Evolutionary conservation across 352 stramenopile genomes (phyloP), one percentile per base, ranked within the genome.

Genomic region (Phytophthora cactorum): DNA sequence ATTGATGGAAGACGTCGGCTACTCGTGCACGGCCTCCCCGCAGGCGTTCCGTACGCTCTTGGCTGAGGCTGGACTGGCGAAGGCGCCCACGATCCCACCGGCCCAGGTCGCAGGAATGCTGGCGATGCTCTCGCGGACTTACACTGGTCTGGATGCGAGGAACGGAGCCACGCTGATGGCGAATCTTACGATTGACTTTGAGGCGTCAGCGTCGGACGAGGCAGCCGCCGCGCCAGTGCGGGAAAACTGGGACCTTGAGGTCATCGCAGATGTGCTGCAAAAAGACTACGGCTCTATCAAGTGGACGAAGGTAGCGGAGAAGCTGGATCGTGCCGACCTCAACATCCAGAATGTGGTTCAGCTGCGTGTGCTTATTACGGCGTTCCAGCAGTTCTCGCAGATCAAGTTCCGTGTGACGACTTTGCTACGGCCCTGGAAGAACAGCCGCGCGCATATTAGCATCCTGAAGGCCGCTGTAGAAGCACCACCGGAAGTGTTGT

Each of bases 1-100:
- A 36, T 70, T 97, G 38, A 94, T 97, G 89, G 88, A 95, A 66
- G 91, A 97, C 46, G 88, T 97, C 12, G 91, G 91, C 7, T 96
- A 96, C 68, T 81, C 83, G 46, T 92, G 83, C 61, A 96, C 89
- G 54, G 84, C 88, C 29, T 92, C 79, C 15, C 49, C 87, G 7
- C 82, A 90, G 57, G 76, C 88, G 14, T 95, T 97, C 66, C 88
- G 90, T 15, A 90, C 86, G 52, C 78, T 96, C 22, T 64, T 96
- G 52, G 82, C 83, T 4, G 90, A 97, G 63, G 90, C 90, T 29
- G 89, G 89, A 3, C 66, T 97, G 4, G 77, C 81, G 17, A 90
- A 95, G 17, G 84, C 89, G 1, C 80, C 87, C 34, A 93, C 85
- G 14, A 94, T 97, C 54, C 87, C 92, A 10, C 88, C 91, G 17